phyloP scores from a whole-genome alignment of 257 asterid species.

The Coffea eugenioides region DNA sequence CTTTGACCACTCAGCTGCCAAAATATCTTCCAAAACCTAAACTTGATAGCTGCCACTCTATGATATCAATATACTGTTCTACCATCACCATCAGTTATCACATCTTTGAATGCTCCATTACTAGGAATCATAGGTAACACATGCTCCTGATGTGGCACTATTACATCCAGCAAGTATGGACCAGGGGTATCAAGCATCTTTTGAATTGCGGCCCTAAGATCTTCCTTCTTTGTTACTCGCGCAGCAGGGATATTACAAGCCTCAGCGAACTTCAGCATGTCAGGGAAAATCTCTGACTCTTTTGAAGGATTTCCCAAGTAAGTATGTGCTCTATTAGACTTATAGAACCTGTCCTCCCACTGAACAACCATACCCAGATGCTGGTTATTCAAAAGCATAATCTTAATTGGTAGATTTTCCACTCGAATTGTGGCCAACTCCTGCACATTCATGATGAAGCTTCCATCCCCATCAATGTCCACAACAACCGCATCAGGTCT shows the following conservation, averaged over 20 bases:
- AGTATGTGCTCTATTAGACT: constrained; percentile 77
- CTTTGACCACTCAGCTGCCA: neutral
- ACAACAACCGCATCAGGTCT: constrained; percentile 68
- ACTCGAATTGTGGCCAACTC: constrained; percentile 70
- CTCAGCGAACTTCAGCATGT: constrained; percentile 74
- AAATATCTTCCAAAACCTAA: neutral
- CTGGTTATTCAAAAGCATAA: constrained; percentile 73
- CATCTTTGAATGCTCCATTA: constrained; percentile 71
- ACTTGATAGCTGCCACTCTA: neutral
- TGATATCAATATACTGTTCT: constrained; percentile 24
- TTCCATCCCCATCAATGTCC: constrained; percentile 89
- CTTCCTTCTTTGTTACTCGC: constrained; percentile 49
- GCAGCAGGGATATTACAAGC: constrained; percentile 71
- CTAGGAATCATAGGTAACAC: constrained; percentile 90
- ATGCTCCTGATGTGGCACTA: constrained; percentile 82
- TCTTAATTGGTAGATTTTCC: constrained; percentile 75
- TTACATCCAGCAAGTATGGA: constrained; percentile 73
- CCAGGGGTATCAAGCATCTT: constrained; percentile 78
- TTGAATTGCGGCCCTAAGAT: constrained; percentile 54
- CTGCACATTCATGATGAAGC: constrained; percentile 85
- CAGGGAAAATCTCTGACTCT: constrained; percentile 57
- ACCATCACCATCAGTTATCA: constrained; percentile 77
- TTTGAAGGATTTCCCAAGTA: constrained; percentile 72
- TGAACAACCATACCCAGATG: constrained; percentile 88
- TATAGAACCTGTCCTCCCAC: constrained; percentile 86